Evolutionary conservation across 2,329 filamentous ascomycete genomes (phyloP), one percentile per base, ranked within the genome.

Genomic region (Xylaria sp.): DNA sequence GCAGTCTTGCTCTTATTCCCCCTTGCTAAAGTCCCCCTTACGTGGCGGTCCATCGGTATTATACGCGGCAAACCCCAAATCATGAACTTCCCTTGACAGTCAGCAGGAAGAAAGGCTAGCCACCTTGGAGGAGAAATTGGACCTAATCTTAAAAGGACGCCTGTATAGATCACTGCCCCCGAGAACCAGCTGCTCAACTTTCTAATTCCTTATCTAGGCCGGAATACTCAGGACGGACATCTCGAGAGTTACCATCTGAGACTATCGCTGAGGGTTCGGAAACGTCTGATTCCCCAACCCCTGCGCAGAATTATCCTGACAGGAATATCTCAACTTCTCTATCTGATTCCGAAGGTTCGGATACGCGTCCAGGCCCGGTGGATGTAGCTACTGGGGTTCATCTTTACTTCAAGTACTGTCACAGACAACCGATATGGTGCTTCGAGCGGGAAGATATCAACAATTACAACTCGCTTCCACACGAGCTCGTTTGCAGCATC

Each of bases 371-470:
- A 16, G 55, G 61, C 12, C 60, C 58, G n/a, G 61, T 60, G 12
- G 69, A 71, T 65, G 65, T 68, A 23, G 62, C 69, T 42, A 57
- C 60, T 27, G 67, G 69, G 27, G 53, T 71, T 42, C 69, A 67
- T 60, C 64, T 70, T 3, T 71, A 71, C 25, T 71, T 71, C 64
- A 71, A 63, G 42, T 69, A 70, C 57, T 71, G 69, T 50, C 69
- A 71, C 62, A 71, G 69, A 37, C 69, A 71, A 29, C 69, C 69
- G 32, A 70, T 71, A 18, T 71, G 69, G 69, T 71, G 69, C 50
- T 71, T 71, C 25, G 69, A 71, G 32, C 69, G 68, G 27, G 64
- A 71, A 57, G 69, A 71, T 47, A 68, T 71, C 32, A 62, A 12
- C 12, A 62, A 71, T 48, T 68, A 70, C 40, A 63, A 55, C 61